Evolutionary conservation across 73 alveolate genomes (phyloP).

Genomic region (Durusdinium trenchii): DNA sequence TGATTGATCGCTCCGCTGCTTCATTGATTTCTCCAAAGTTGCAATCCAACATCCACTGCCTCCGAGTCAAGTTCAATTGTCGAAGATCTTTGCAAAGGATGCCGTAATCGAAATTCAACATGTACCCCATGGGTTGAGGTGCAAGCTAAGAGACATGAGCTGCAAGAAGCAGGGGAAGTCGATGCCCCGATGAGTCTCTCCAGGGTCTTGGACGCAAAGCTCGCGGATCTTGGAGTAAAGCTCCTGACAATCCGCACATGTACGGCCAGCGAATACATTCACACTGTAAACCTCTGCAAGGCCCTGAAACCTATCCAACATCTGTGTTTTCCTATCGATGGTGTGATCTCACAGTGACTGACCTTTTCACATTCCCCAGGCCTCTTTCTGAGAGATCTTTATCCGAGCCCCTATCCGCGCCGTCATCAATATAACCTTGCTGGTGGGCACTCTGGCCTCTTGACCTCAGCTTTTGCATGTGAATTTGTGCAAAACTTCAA

Average conservation of each 20-base stretch:
- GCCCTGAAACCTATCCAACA: not conserved
- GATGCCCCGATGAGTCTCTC: slow-evolving; percentile 83
- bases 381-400: slow-evolving; percentile 89
- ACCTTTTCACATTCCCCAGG: not conserved
- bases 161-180: slow-evolving; percentile 91
- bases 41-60: slow-evolving; percentile 95
- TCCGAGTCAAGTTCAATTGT: too few species aligned
- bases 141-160: slow-evolving; percentile 28
- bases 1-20: slow-evolving; percentile 74
- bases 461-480: slow-evolving; percentile 26
- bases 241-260: slow-evolving; percentile 27
- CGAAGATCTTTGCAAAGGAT: too few species aligned
- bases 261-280: too few species aligned
- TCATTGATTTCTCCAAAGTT: slow-evolving; percentile 89
- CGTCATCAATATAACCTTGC: slow-evolving; percentile 65
- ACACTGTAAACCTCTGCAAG: not conserved
- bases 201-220: slow-evolving; percentile 60
- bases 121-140: not conserved
- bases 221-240: slow-evolving; percentile 86
- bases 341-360: too few species aligned
- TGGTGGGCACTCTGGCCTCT: slow-evolving; percentile 85
- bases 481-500: too few species aligned
- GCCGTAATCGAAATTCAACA: too few species aligned
- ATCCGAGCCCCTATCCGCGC: slow-evolving; percentile 89
- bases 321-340: too few species aligned